Percentiles rank a stretch among this genome's conserved stretches.
Conservation (phyloP, 2,329 filamentous ascomycete genomes). For the Teratosphaeria zuluensis region DNA sequence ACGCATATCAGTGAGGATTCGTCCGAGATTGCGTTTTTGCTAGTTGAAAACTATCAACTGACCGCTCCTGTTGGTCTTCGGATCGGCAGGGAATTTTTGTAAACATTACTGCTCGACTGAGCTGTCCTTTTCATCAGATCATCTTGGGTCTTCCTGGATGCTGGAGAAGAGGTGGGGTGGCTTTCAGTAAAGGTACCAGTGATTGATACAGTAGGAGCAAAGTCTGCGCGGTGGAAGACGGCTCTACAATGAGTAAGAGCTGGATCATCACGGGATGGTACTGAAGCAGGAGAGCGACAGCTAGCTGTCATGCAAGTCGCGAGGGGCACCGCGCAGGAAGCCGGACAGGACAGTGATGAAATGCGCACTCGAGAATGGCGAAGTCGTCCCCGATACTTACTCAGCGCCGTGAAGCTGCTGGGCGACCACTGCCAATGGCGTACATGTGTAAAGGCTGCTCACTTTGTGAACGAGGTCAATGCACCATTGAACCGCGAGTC, state of each 20-base stretch:
- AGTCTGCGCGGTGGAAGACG: background rate
- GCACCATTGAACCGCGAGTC: background rate
- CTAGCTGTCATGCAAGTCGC: background rate
- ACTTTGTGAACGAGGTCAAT: background rate
- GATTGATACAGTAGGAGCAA: too few relatives aligned
- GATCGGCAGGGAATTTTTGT: conserved; percentile 74
- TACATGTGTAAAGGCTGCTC: too few relatives aligned
- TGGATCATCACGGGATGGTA: background rate
- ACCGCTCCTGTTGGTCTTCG: conserved; percentile 63
- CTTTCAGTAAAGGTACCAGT: too few relatives aligned
- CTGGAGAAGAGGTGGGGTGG: background rate
- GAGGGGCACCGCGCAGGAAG: background rate
- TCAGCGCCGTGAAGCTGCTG: too few relatives aligned
- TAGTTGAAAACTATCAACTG: conserved; percentile 79
- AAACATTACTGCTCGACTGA: conserved; percentile 1
- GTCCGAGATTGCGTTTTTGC: conserved; percentile 82
- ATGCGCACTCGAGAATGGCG: background rate
- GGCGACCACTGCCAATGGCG: too few relatives aligned
- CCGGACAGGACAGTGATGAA: background rate
- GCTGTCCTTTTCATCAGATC: conserved; percentile 12
- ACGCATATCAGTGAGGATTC: conserved; percentile 78
- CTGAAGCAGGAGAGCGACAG: background rate
- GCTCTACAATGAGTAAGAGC: background rate
- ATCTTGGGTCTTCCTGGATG: background rate
- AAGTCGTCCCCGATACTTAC: too few relatives aligned